These are phyloP conservation scores for Backusella liffmaniae DNA, from an alignment of 192 early-diverging fungal species.

Conservation along the genomic window DNA sequence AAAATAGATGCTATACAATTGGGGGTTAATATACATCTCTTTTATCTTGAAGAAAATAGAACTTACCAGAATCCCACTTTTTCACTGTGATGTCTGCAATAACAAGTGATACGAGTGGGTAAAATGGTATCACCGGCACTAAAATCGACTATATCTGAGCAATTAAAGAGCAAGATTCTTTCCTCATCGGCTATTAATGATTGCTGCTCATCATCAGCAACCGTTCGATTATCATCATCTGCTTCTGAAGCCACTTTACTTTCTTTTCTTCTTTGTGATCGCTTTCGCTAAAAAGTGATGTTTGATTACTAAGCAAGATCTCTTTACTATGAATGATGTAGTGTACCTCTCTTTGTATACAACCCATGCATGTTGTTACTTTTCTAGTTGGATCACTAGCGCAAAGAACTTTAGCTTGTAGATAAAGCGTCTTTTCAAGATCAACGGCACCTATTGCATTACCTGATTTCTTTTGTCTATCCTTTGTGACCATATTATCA, in stretches of 20 bases:
- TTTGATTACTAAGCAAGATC: background rate
- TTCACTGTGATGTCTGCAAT: conserved; percentile 93
- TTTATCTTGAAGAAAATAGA: too few species aligned
- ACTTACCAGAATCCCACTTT: conserved; percentile 82
- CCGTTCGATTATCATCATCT: conserved; percentile 3
- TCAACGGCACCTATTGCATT: conserved; percentile 4
- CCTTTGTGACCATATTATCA: conserved; percentile 81
- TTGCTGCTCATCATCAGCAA: conserved; percentile 28
- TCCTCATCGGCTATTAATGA: conserved; percentile 72
- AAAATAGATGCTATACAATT: conserved; percentile 67
- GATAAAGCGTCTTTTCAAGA: conserved; percentile 49
- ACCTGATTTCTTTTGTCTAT: conserved; percentile 54
- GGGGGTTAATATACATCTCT: too few species aligned
- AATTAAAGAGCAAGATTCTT: conserved; percentile 91
- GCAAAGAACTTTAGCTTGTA: conserved; percentile 84
- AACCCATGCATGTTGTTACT: conserved; percentile 79
- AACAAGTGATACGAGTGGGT: conserved; percentile 94
- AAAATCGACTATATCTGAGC: conserved; percentile 84
- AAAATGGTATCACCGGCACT: conserved; percentile 85
- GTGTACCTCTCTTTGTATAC: conserved; percentile 78
- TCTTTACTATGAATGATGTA: background rate
- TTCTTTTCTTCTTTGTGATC: conserved; percentile 61
- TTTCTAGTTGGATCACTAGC: conserved; percentile 76
- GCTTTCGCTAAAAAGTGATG: conserved; percentile 45
- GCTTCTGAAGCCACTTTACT: conserved; percentile 34